phyloP scores from a whole-genome alignment of 345 rosid genomes.

The Boechera retrofracta region DNA sequence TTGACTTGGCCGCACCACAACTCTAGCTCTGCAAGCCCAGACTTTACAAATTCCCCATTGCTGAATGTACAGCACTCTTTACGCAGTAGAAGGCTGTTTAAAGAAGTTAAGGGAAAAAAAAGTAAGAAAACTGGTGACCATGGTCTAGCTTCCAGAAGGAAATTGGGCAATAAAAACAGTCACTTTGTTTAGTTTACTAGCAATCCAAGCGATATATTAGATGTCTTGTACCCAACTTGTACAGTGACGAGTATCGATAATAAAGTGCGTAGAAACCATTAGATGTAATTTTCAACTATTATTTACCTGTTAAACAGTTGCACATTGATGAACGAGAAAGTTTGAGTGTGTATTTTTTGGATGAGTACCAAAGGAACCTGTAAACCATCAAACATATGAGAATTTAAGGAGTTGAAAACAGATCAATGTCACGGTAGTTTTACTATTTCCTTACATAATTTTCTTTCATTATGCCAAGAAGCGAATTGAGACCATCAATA shows the following conservation, averaged over 20 bases:
- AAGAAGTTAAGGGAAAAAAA: slow-evolving; percentile 26
- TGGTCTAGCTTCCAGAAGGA: background rate
- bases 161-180: background rate
- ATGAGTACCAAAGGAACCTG: slow-evolving; percentile 95
- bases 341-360: slow-evolving; percentile 93
- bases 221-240: background rate
- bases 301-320: slow-evolving; percentile 90
- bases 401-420: slow-evolving; percentile 18
- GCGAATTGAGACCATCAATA: slow-evolving; percentile 82
- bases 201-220: slow-evolving; percentile 4
- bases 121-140: slow-evolving; percentile 11
- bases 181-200: slow-evolving; percentile 4
- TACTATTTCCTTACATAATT: slow-evolving; percentile 66
- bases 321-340: slow-evolving; percentile 91
- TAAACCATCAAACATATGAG: slow-evolving; percentile 39
- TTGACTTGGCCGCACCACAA: slow-evolving; percentile 95
- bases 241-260: background rate
- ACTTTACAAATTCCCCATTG: slow-evolving; percentile 93
- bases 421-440: slow-evolving; percentile 2
- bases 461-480: slow-evolving; percentile 81
- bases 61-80: slow-evolving; percentile 99
- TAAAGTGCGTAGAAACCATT: background rate
- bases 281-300: background rate
- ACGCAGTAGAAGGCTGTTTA: slow-evolving; percentile 86
- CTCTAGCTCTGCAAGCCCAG: slow-evolving; percentile 99